These are phyloP conservation scores for Wickerhamiella occidentalis DNA, from an alignment of 805 yeast species.

Conservation along the genomic window DNA sequence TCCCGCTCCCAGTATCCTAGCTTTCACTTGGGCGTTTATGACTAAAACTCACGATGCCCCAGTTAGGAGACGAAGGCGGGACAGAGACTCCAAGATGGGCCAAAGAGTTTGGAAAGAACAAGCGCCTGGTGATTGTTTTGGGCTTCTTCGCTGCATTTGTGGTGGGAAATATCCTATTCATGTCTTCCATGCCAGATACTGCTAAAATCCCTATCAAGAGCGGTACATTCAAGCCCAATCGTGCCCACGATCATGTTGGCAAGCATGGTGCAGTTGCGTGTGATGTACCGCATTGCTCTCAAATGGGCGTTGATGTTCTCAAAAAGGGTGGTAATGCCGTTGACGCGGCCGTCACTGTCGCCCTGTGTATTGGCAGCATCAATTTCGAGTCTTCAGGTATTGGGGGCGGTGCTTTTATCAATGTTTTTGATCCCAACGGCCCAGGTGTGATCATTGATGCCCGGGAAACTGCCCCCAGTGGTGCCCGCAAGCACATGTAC, in stretches of 20 bases:
- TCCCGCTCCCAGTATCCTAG: neutral
- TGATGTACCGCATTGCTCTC: conserved; percentile 53
- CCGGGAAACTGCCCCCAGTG: conserved; percentile 73
- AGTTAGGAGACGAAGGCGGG: conserved; percentile 6
- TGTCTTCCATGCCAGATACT: conserved; percentile 1
- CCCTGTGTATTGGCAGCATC: conserved; percentile 75
- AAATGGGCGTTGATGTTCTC: conserved; percentile 47
- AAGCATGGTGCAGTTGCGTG: conserved; percentile 51
- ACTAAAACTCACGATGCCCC: conserved; percentile 2
- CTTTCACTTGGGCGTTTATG: neutral
- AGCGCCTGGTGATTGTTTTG: neutral
- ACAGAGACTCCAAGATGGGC: neutral
- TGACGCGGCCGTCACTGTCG: conserved; percentile 83
- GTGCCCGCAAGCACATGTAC: conserved; percentile 56
- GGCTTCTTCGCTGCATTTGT: conserved; percentile 1
- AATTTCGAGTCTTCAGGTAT: conserved; percentile 79
- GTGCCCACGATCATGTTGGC: conserved; percentile 19
- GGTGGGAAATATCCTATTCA: conserved; percentile 4
- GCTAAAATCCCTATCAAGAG: conserved; percentile 5
- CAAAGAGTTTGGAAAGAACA: conserved; percentile 2
- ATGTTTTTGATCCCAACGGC: conserved; percentile 34
- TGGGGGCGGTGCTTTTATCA: conserved; percentile 83
- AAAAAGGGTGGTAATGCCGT: conserved; percentile 64
- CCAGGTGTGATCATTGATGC: conserved; percentile 63
- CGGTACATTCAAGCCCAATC: conserved; percentile 19